Evolutionary conservation across 169 alveolate genomes (phyloP).

Genomic region (Sarcocystis neurona): DNA sequence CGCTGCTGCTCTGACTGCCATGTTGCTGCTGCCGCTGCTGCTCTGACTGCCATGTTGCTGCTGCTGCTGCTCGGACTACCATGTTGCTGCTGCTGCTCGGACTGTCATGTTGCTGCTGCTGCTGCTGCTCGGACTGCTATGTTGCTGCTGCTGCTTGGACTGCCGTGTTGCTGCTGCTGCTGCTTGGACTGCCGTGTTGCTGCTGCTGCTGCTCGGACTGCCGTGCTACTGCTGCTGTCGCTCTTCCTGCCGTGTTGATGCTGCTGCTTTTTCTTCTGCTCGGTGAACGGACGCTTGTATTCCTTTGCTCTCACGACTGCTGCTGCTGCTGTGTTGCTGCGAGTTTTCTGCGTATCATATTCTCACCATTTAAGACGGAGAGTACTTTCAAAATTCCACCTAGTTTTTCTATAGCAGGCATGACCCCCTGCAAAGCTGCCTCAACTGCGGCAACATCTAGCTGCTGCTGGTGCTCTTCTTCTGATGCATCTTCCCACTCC

Average conservation of each 20-base stretch:
- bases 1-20: too few relatives aligned
- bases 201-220: too few relatives aligned
- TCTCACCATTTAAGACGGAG: background rate
- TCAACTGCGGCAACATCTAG: background rate
- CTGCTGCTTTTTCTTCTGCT: background rate
- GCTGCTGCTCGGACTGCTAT: too few relatives aligned
- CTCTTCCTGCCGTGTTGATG: background rate
- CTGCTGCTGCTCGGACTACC: too few relatives aligned
- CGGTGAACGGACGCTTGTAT: background rate
- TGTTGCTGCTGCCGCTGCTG: too few relatives aligned
- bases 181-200: too few relatives aligned
- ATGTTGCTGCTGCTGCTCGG: too few relatives aligned
- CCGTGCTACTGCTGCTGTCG: background rate
- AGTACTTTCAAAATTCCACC: conserved; percentile 7
- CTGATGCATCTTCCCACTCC: background rate
- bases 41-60: too few relatives aligned
- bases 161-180: too few relatives aligned
- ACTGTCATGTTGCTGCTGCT: too few relatives aligned
- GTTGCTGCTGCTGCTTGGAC: too few relatives aligned
- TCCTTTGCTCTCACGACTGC: background rate
- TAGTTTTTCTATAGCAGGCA: conserved; percentile 11
- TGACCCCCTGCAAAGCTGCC: background rate
- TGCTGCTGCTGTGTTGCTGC: background rate
- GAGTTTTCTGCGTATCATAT: background rate
- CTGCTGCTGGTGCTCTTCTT: background rate